phyloP scores from a whole-genome alignment of 208 protist species.

The Angomonas desouzai region DNA sequence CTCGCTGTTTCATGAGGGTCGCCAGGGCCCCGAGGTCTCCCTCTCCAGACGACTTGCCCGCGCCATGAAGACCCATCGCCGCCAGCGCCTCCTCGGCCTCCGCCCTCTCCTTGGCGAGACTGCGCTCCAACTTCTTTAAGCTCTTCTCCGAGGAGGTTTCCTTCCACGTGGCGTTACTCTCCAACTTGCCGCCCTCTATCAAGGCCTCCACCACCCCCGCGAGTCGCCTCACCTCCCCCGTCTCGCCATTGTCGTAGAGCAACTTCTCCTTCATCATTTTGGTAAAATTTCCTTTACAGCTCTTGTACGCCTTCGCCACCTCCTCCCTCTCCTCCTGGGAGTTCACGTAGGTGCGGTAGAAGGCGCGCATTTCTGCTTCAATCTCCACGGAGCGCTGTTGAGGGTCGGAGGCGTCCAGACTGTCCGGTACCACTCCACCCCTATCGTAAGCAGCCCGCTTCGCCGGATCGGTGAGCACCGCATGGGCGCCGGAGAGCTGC shows the following conservation, averaged over 20 bases:
- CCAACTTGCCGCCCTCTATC: slow-evolving; percentile 27
- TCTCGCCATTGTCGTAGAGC: slow-evolving; percentile 74
- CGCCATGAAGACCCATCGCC: slow-evolving; percentile 35
- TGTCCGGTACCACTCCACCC: slow-evolving; percentile 46
- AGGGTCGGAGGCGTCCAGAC: slow-evolving; percentile 7
- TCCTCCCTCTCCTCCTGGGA: slow-evolving; percentile 66
- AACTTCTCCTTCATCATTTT: slow-evolving; percentile 69
- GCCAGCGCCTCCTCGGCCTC: slow-evolving; percentile 59
- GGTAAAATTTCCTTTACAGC: slow-evolving; percentile 63
- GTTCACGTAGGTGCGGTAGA: slow-evolving; percentile 73
- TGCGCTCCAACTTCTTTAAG: slow-evolving; percentile 33
- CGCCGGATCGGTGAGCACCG: slow-evolving; percentile 92
- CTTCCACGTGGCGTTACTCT: slow-evolving; percentile 31
- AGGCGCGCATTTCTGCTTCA: slow-evolving; percentile 47
- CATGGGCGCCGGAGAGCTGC: slow-evolving; percentile 93
- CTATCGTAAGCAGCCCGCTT: slow-evolving; percentile 96
- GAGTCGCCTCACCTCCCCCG: slow-evolving; percentile 52
- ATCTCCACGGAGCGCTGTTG: slow-evolving; percentile 72
- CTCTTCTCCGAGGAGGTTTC: slow-evolving; percentile 28
- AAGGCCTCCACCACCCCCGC: slow-evolving; percentile 29
- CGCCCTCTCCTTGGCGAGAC: slow-evolving; percentile 50
- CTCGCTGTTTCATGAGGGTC: slow-evolving; percentile 59
- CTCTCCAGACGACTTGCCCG: neutral
- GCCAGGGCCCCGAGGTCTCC: slow-evolving; percentile 44
- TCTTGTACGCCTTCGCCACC: slow-evolving; percentile 42